Evolutionary conservation across 2,329 filamentous ascomycete species (phyloP).

Genomic region (Verticillium tricorpus): DNA sequence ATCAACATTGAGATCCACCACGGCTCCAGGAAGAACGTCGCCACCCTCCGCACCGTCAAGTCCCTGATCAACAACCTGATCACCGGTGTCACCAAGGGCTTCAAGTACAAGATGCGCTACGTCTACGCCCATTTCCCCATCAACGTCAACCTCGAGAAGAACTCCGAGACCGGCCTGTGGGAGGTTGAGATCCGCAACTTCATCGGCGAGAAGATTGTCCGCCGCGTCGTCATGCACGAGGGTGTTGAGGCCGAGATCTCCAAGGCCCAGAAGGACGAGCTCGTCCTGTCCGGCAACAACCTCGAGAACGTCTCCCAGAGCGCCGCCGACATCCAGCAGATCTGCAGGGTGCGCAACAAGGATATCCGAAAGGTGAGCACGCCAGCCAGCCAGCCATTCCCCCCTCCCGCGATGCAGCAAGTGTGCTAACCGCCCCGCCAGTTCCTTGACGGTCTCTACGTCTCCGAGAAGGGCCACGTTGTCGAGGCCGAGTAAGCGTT

Average conservation of each 20-base stretch:
- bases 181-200: slow-evolving; percentile 99
- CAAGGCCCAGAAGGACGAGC: slow-evolving; percentile 95
- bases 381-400: no score
- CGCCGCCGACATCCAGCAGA: slow-evolving; percentile 98
- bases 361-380: slow-evolving; percentile 93
- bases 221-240: slow-evolving; percentile 80
- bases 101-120: slow-evolving; percentile 99
- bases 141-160: slow-evolving; percentile 99
- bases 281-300: slow-evolving; percentile 87
- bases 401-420: no score
- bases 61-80: slow-evolving; percentile 99
- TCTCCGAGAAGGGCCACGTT: slow-evolving; percentile 98
- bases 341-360: slow-evolving; percentile 99
- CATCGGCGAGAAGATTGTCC: slow-evolving; percentile 98
- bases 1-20: slow-evolving; percentile 99
- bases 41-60: slow-evolving; percentile 95
- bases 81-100: slow-evolving; percentile 96
- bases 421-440: slow-evolving; percentile 27
- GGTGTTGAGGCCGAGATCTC: slow-evolving; percentile 91
- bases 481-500: slow-evolving; percentile 57
- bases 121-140: slow-evolving; percentile 99
- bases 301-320: slow-evolving; percentile 97
- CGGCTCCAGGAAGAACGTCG: slow-evolving; percentile 95
- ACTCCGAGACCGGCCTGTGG: slow-evolving; percentile 78
- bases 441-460: slow-evolving; percentile 99